Base-by-base conservation (phyloP, 2,329 filamentous ascomycete genomes). In the Pseudocercospora vitis region DNA sequence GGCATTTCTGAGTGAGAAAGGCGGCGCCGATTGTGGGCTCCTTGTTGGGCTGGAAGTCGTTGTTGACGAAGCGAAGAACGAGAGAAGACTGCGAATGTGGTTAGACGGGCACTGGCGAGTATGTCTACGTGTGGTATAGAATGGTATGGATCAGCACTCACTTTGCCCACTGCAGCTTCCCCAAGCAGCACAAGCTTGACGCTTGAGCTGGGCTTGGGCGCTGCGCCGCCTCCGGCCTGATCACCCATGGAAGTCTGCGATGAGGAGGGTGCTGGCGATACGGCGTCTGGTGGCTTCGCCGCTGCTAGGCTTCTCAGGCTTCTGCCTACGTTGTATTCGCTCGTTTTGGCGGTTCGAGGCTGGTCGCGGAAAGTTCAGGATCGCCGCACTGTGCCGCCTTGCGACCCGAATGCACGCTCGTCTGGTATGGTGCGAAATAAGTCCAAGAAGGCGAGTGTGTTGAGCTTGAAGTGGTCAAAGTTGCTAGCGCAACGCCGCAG, bases 1-100 rank as follows among this genome's bases (percentile, higher is more conserved):
- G 94, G 79, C 92, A 96, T 84, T 97, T 99, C 77, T 99, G 94
- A 65, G 94, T 99, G 63, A 99, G 79, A 77, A 99, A 99, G 61
- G 94, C 94, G 69, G 94, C 94, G 81, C 94, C 94, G 76, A 99
- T 99, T 62, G 94, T 99, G 58, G 94, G 94, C 74, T 99, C 94
- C 80, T 97, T 97, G 77, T 97, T 97, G 77, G 97, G 94, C 79
- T 99, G 94, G 70, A 99, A 99, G 76, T 97, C 92, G 77, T 99
- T 94, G 81, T 97, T 97, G 71, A 99, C 94, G 76, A 99, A 99
- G 70, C 94, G 90, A 71, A 99, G 82, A 60, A 99, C 94, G 55
- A 99, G 85, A 40, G 94, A 99, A 46, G 94, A 97, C 94, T 95
- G 68, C 51, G 51, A 55, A 59, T 51, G 47, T 44, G 51, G 50